Conservation (phyloP, 2,329 filamentous ascomycete species). For the Xylaria sp. region DNA sequence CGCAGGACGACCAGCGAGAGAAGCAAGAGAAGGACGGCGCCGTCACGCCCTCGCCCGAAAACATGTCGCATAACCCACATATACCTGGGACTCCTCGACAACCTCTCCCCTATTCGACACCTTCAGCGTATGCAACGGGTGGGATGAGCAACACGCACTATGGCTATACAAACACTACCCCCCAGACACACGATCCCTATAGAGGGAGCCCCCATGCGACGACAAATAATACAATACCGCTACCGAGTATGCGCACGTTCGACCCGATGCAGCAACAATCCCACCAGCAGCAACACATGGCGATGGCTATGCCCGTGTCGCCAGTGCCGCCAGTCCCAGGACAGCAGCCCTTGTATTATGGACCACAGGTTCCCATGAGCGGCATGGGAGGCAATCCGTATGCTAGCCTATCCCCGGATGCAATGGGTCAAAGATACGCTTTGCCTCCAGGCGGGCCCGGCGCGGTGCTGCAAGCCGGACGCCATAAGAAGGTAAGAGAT, state of each 20-base stretch:
- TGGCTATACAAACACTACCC: slow-evolving; percentile 45
- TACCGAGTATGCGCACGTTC: slow-evolving; percentile 59
- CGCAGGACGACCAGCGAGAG: slow-evolving; percentile 35
- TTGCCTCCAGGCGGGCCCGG: slow-evolving; percentile 62
- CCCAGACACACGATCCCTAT: slow-evolving; percentile 51
- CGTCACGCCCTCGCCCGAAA: slow-evolving; percentile 40
- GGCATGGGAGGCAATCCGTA: slow-evolving; percentile 51
- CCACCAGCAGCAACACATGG: slow-evolving; percentile 52
- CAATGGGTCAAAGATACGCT: slow-evolving; percentile 57
- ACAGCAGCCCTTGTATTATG: slow-evolving; percentile 57
- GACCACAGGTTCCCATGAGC: slow-evolving; percentile 52
- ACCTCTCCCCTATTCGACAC: slow-evolving; percentile 45
- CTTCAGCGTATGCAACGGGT: slow-evolving; percentile 45
- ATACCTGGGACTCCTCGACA: slow-evolving; percentile 47
- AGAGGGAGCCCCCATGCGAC: slow-evolving; percentile 48
- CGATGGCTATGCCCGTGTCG: slow-evolving; percentile 52
- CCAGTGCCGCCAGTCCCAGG: slow-evolving; percentile 53
- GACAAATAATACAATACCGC: slow-evolving; percentile 50
- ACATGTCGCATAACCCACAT: slow-evolving; percentile 49
- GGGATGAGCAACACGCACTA: slow-evolving; percentile 48
- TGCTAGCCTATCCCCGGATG: slow-evolving; percentile 56
- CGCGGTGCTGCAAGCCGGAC: slow-evolving; percentile 58
- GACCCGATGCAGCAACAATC: slow-evolving; percentile 51
- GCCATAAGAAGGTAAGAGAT: slow-evolving; percentile 66
- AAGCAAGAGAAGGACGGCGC: slow-evolving; percentile 39